phyloP scores from a whole-genome alignment of 148 eudicot genomes.

The Rhododendron mucronatum region DNA sequence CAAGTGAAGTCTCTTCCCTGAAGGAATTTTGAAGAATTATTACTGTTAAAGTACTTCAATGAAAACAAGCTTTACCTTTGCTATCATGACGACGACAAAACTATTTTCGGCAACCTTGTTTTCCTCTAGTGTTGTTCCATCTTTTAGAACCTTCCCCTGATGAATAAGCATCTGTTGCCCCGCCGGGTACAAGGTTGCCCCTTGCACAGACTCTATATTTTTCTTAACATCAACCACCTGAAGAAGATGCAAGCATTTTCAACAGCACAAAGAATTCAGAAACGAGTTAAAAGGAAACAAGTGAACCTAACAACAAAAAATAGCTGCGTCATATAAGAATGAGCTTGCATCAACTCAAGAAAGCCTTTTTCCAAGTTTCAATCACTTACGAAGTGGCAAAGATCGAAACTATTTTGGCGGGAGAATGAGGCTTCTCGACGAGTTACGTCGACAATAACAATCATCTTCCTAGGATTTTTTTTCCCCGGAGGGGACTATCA shows the following conservation, averaged over 20 bases:
- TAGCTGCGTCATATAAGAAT: not conserved
- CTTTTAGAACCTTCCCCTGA: slow-evolving; percentile 74
- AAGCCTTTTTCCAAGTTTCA: not conserved
- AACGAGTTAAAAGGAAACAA: not conserved
- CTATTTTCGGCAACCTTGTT: slow-evolving; percentile 63
- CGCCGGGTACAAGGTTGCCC: slow-evolving; percentile 49
- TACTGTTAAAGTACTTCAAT: not conserved
- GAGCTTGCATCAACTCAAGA: slow-evolving; percentile 4
- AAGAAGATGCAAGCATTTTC: slow-evolving; percentile 1
- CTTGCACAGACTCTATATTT: slow-evolving; percentile 58
- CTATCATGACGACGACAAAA: slow-evolving; percentile 67
- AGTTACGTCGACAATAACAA: not conserved
- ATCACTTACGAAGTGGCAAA: not conserved
- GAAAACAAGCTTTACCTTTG: slow-evolving; percentile 41
- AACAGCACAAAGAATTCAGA: not conserved
- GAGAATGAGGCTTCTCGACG: not conserved
- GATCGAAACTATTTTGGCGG: not conserved
- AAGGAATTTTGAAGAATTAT: not conserved
- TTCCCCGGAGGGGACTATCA: not conserved
- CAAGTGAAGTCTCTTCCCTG: not conserved
- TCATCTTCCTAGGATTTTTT: not conserved
- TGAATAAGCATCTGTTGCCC: slow-evolving; percentile 58
- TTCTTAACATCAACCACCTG: slow-evolving; percentile 67
- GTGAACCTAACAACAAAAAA: not conserved
- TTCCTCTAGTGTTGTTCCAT: slow-evolving; percentile 62